Base-by-base conservation (phyloP, 2,329 filamentous ascomycete genomes). In the Fusarium sambucinum region DNA sequence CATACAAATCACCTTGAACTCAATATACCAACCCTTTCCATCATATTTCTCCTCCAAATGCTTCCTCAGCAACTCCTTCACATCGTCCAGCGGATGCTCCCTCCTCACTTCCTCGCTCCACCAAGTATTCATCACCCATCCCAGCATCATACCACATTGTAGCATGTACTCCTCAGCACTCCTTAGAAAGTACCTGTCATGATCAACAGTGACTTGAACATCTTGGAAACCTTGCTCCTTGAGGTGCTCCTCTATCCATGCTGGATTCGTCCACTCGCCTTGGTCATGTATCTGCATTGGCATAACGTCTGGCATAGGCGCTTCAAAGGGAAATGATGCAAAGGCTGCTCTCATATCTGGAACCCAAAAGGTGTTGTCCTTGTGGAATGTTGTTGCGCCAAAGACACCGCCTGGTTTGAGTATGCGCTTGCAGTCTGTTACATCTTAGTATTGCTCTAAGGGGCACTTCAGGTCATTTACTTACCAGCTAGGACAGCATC, bases 1-100 rank as follows among this genome's bases (percentile, higher is more conserved):
- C 69, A 66, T 71, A 12, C 59, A 68, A 59, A 77, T 76, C 2
- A 74, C 55, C 21, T 59, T 55, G 44, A 64, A 74, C 17, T 72
- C 53, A 25, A 77, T 52, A 17, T 70, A 63, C 74, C 75, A 77
- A 3, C 71, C 74, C 29, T 72, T 50, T 0, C 73, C 74, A 2
- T 30, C 68, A 54, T 84, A 76, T 72, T 82, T 84, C 41, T 80
- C 76, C 50, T 76, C 75, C 38, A 85, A 56, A 65, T 80, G 76
- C 38, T 70, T 72, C 68, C 68, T 75, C 16, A 84, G 38, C 70
- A 80, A 35, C 21, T 52, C 73, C 55, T 72, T 74, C 1, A 81
- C 78, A 68, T 83, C 82, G 2, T 78, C 76, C 29, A 66, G n/a
- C 8, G 74, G 57, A 63, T 80, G 79, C 60, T 76, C 78, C 38